Evolutionary conservation across 768 basidiomycete genomes (phyloP).

Genomic region (Suillus clintonianus): DNA sequence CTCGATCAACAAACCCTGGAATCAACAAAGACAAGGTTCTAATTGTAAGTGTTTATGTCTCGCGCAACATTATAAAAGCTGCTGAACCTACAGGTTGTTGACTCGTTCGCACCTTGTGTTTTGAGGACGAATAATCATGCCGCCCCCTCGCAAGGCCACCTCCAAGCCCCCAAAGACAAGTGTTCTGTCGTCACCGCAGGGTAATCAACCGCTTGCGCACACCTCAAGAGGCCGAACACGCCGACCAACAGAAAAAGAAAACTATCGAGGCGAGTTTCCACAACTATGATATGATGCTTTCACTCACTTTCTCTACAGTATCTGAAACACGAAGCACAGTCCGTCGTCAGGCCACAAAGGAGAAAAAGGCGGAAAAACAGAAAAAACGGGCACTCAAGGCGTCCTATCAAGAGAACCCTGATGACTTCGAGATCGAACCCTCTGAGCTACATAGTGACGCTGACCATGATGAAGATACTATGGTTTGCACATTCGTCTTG

Average conservation of each 20-base stretch:
- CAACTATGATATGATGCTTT: background rate
- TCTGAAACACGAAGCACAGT: background rate
- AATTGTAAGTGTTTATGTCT: background rate
- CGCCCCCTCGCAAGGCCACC: background rate
- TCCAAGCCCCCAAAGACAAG: background rate
- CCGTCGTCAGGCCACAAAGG: background rate
- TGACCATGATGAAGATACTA: background rate
- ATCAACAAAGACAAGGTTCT: background rate
- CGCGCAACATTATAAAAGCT: background rate
- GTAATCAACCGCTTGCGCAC: background rate
- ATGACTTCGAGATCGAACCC: background rate
- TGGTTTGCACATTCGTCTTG: background rate
- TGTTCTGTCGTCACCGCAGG: background rate
- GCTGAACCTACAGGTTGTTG: background rate
- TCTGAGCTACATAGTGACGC: background rate
- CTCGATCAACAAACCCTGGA: background rate
- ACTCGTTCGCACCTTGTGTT: background rate
- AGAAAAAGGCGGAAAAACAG: background rate
- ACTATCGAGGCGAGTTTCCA: background rate
- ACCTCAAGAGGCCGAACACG: background rate
- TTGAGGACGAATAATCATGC: background rate
- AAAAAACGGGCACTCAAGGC: background rate
- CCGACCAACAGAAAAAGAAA: background rate
- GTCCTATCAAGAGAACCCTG: background rate
- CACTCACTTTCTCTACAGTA: background rate